These are phyloP conservation scores for Cladochytrium replicatum DNA, from an alignment of 192 early-diverging fungal species.

Conservation along the genomic window DNA sequence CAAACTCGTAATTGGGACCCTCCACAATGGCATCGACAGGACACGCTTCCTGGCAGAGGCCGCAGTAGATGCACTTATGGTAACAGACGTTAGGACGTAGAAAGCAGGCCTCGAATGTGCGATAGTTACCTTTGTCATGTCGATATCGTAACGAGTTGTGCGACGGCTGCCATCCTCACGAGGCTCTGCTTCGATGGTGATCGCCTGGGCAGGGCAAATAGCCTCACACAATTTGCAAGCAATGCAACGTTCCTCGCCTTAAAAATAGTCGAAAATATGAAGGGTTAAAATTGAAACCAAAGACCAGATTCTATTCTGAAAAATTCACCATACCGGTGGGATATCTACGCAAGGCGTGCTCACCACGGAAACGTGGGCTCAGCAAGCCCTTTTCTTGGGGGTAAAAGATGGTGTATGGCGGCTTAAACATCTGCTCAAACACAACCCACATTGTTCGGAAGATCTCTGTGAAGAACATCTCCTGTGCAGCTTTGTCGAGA, in stretches of 20 bases:
- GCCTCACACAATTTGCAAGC: conserved; percentile 97
- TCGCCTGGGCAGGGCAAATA: conserved; percentile 95
- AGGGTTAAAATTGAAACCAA: too few relatives aligned
- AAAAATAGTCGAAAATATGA: too few relatives aligned
- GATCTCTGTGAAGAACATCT: conserved; percentile 85
- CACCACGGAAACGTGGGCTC: conserved; percentile 88
- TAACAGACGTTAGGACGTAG: not conserved
- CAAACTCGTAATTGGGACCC: conserved; percentile 92
- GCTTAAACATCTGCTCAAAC: conserved; percentile 84
- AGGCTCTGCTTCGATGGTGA: conserved; percentile 95
- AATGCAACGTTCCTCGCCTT: conserved; percentile 96
- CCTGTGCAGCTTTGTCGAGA: conserved; percentile 56
- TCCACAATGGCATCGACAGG: conserved; percentile 98
- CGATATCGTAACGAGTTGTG: conserved; percentile 97
- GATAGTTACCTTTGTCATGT: conserved; percentile 90
- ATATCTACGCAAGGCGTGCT: conserved; percentile 91
- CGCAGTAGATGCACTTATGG: conserved; percentile 77
- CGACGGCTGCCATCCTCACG: conserved; percentile 88
- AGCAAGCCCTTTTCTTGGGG: conserved; percentile 92
- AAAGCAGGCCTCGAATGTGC: too few relatives aligned
- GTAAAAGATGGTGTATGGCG: conserved; percentile 94
- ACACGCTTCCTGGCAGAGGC: conserved; percentile 94
- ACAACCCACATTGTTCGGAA: conserved; percentile 86
- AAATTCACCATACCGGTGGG: conserved; percentile 64
- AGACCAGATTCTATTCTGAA: too few relatives aligned